Base-by-base conservation (phyloP, 768 basidiomycete species). In the Udeniomyces megalosporus region DNA sequence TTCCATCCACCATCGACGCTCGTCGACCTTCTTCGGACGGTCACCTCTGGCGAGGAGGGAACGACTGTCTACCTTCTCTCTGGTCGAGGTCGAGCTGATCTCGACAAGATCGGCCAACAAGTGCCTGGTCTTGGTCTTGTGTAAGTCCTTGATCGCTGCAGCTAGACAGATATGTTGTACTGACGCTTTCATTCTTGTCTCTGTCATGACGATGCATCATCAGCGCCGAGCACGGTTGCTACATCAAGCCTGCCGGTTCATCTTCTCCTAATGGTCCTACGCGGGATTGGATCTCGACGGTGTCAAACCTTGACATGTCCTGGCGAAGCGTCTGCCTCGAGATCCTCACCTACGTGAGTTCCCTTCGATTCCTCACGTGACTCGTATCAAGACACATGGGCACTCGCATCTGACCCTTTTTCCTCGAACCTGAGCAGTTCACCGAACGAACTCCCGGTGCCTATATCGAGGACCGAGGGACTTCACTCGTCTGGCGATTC, bases 181-280 rank as follows among this genome's bases (percentile, higher is more conserved):
- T n/a, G n/a, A n/a, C n/a, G n/a, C n/a, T n/a, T n/a, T n/a, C n/a
- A n/a, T n/a, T n/a, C n/a, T n/a, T n/a, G n/a, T n/a, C n/a, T n/a
- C n/a, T n/a, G n/a, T n/a, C n/a, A n/a, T n/a, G n/a, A n/a, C n/a
- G n/a, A n/a, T n/a, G n/a, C n/a, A n/a, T n/a, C n/a, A n/a, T 26
- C 59, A 85, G 84, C 0, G 86, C 87, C 0, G 89, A 91, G 76
- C 88, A 91, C 64, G 88, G 88, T 1, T 90, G 88, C 71, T 90
- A 82, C 70, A 80, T 89, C 69, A 85, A 82, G 74, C 80, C 82
- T 3, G 77, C 75, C 38, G 70, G 73, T 0, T 8, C 38, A 8
- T 42, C 38, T 8, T 42, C 38, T 42, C 38, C 38, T 42, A 8
- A 42, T 8, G 8, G 10, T 17, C 17, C 38, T 42, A 34, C 72